Evolutionary conservation across 306 rosid genomes (phyloP).

Genomic region (Clitoria ternatea): DNA sequence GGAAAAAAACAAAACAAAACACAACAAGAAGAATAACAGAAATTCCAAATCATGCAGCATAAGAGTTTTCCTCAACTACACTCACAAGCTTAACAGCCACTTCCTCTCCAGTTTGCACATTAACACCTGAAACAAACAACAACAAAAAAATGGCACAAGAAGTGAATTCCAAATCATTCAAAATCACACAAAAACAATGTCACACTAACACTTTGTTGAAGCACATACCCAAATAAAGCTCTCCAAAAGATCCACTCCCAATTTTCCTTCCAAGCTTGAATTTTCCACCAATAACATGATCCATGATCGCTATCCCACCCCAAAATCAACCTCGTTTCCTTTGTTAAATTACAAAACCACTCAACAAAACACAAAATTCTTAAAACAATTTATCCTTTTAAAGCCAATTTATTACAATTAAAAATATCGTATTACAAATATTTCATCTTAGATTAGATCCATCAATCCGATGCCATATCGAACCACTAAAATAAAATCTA

Average conservation of each 20-base stretch:
- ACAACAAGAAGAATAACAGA: not conserved
- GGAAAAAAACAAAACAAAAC: not conserved
- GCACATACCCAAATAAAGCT: conserved; percentile 81
- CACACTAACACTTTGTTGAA: not conserved
- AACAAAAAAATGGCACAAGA: conserved; percentile 29
- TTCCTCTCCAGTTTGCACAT: conserved; percentile 93
- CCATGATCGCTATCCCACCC: conserved; percentile 63
- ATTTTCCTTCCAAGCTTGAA: conserved; percentile 95
- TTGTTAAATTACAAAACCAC: conserved; percentile 25
- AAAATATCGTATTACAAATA: conserved; percentile 4
- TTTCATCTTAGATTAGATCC: conserved; percentile 58
- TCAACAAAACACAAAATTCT: conserved; percentile 10
- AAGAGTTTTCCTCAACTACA: conserved; percentile 8
- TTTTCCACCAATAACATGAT: conserved; percentile 87
- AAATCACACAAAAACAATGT: conserved; percentile 10
- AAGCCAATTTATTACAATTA: not conserved
- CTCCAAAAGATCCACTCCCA: conserved; percentile 97
- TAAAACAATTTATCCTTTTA: too few relatives aligned
- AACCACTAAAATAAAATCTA: conserved; percentile 11
- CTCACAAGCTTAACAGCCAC: conserved; percentile 97
- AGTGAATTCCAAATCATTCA: conserved; percentile 20
- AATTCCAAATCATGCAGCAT: not conserved
- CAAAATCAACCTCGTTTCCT: conserved; percentile 36
- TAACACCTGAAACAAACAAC: conserved; percentile 66
- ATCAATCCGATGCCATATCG: conserved; percentile 29